phyloP scores from a whole-genome alignment of 75 land plant species.

The Adiantum capillusveneris region DNA sequence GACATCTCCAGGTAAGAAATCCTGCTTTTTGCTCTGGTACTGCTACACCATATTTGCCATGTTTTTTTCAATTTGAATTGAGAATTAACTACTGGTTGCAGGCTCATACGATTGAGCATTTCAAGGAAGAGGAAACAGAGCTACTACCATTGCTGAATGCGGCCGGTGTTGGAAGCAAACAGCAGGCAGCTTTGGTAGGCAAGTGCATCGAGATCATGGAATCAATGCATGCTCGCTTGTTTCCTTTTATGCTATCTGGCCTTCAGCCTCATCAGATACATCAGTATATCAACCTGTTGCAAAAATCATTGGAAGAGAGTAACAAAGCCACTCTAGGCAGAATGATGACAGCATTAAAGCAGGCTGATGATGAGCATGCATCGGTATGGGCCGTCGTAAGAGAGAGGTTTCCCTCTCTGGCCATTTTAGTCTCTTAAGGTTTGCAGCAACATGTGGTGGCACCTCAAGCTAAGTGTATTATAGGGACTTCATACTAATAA shows the following conservation, averaged over 20 bases:
- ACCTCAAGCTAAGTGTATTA: too few species aligned
- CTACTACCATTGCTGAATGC: conserved; percentile 65
- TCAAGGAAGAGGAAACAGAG: conserved; percentile 65
- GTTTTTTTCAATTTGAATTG: too few species aligned
- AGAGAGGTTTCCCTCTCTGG: not conserved
- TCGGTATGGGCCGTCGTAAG: not conserved
- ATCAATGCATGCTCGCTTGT: conserved; percentile 37
- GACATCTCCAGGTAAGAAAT: conserved; percentile 59
- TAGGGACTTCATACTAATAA: too few species aligned
- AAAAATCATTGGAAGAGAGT: conserved; percentile 1
- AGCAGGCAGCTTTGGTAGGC: conserved; percentile 36
- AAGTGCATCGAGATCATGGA: conserved; percentile 44
- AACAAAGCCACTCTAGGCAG: not conserved
- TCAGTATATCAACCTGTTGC: conserved; percentile 42
- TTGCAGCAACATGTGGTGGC: too few species aligned
- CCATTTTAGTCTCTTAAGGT: not conserved
- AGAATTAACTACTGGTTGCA: conserved; percentile 20
- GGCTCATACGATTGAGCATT: conserved; percentile 61
- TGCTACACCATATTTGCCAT: too few species aligned
- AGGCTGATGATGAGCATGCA: not conserved
- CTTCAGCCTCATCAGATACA: conserved; percentile 55
- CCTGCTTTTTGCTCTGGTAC: too few species aligned
- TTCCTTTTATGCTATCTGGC: conserved; percentile 57
- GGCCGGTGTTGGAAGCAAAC: conserved; percentile 34
- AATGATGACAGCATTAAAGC: not conserved